Conservation (phyloP, 148 eudicot genomes). For the Arctostaphylos glauca region DNA sequence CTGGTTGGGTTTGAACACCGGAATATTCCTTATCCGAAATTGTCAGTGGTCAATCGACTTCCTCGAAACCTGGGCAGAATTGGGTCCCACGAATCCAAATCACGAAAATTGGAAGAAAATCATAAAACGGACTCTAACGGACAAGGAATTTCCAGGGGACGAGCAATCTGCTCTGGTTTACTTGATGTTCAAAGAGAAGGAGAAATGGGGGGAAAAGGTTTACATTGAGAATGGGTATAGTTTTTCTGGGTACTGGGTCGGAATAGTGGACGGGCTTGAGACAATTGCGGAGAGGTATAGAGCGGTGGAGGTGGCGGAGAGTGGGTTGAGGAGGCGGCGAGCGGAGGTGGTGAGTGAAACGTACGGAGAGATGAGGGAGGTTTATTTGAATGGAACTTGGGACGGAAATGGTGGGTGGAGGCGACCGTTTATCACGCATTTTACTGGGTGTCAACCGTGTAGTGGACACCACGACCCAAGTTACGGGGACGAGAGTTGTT, state of each 20-base stretch:
- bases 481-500: constrained; percentile 1
- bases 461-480: constrained; percentile 12
- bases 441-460: constrained; percentile 27
- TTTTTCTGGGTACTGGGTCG: constrained; percentile 18
- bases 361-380: constrained; percentile 5
- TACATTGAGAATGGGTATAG: neutral
- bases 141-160: neutral
- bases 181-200: constrained; percentile 5
- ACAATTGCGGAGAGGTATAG: neutral
- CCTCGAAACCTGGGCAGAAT: neutral
- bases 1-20: constrained; percentile 3
- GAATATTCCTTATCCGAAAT: constrained; percentile 4
- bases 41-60: constrained; percentile 18
- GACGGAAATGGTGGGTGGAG: constrained; percentile 5
- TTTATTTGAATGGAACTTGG: neutral
- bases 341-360: neutral
- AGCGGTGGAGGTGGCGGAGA: neutral
- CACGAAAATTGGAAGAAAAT: neutral
- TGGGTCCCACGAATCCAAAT: neutral
- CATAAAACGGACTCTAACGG: neutral
- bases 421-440: constrained; percentile 24
- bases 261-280: neutral
- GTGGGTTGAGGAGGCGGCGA: neutral
- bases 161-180: constrained; percentile 9
- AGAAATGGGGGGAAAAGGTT: constrained; percentile 3